Base-by-base conservation (phyloP, 495 filamentous ascomycete species). In the Darksidea phi region DNA sequence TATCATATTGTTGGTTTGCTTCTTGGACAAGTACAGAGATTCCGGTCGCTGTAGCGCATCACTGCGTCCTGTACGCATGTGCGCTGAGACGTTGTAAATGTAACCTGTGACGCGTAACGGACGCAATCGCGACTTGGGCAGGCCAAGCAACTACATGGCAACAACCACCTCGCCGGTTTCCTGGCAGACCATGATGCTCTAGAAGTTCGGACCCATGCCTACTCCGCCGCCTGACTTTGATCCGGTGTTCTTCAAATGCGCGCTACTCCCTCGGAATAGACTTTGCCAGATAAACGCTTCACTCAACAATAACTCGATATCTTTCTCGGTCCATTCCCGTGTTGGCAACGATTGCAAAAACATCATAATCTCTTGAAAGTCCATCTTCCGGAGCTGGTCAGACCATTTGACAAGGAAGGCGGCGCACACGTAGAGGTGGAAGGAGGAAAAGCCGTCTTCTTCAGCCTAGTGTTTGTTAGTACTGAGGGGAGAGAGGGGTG, bases 321-420 rank as follows among this genome's bases (percentile, higher is more conserved):
- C 94, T 76, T 97, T 96, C 73, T 96, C 95, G 12, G 91, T 95
- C 94, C 94, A 98, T 25, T 86, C 83, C 57, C 86, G 86, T n/a
- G 95, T 98, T 7, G 94, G 94, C 59, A 97, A 75, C 34, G 92
- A 88, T 76, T 98, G 94, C 25, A 98, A 78, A 69, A 97, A 98
- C 93, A 97, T 97, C 94, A 98, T 97, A 55, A 95, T 85, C 71
- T 96, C 93, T 79, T 96, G 80, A 26, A 70, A 98, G 73, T 98
- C 94, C 94, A 97, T 97, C 74, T 95, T 95, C 28, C 90, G 83
- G 41, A 98, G 81, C 70, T 91, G 88, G 65, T 94, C 88, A 13
- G 93, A 92, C 94, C 94, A 98, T 73, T 97, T 97, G 28, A 97
- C 94, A n/a, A 98, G 79, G 71, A 98, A 97, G 47, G 94, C 94